Evolutionary conservation across 2,329 filamentous ascomycete genomes (phyloP), one percentile per base, ranked within the genome.

Genomic region (Nectriaceae sp.): DNA sequence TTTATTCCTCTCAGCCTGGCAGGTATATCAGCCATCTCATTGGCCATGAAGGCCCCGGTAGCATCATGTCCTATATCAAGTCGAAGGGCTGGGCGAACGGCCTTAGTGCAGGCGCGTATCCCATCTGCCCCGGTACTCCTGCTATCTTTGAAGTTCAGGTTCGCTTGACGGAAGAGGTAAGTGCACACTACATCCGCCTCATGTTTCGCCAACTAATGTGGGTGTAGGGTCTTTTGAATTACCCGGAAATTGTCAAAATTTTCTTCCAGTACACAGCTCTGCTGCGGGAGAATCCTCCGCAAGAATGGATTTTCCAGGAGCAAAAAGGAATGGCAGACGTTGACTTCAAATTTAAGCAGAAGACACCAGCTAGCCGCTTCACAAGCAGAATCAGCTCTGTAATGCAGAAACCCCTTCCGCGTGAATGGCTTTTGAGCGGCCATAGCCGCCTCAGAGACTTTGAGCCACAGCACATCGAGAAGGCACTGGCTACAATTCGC

Each of bases 251-350:
- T 16, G 79, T 88, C 54, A 92, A 92, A 68, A 82, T 86, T 22
- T 80, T 96, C 53, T 97, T 97, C 73, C 87, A 96, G 66, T 99
- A 99, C 63, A 85, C 97, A 54, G 85, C 90, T 11, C 82, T 99
- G 67, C 80, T 99, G 47, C 85, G 84, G 54, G 89, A 96, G 61
- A 79, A 80, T 3, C 82, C 87, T 4, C 92, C 93, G 0, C 87
- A 95, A 58, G 78, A 95, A 66, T 97, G 94, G 94, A 91, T 97
- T 49, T 92, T 94, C 50, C 83, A 96, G 24, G 94, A 99, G 70
- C 88, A 94, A 69, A 93, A 91, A 69, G 85, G 86, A 29, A 85
- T 97, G 73, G 86, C 89, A 38, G 92, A 97, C 57, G 90, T 97
- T 11, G 89, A 96, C 59, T 99, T 99, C 77, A 89, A 88, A 57